Base-by-base conservation (phyloP, 495 filamentous ascomycete species). In the Staphylotrichum tortipilum region DNA sequence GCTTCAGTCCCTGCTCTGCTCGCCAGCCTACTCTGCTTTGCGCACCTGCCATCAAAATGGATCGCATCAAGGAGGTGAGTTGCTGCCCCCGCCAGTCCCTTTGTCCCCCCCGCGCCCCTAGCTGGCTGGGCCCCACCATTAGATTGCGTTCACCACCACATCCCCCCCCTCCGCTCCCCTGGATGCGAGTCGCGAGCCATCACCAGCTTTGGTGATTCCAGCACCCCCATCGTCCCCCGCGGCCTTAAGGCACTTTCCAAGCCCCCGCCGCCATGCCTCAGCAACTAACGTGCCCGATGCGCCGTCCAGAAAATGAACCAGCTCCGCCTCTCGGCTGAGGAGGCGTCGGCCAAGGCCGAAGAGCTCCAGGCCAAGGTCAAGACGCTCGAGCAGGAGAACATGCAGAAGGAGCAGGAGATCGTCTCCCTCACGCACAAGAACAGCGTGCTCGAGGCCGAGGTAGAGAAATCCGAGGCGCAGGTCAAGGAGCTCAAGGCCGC, bases 331-430 rank as follows among this genome's bases (percentile, higher is more conserved):
- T 89, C 96, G 81, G 86, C 88, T 57, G 92, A 98, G 61, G 83
- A 88, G 58, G 78, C 85, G 44, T 62, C 81, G 50, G 65, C 73
- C 61, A 83, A 89, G 73, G 83, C 81, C 59, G 91, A 95, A 60
- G 91, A 96, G 68, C 81, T 94, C 57, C 78, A 89, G 73, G 57
- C 69, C 65, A 86, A 85, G 70, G 80, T 96, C 70, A 96, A 96
- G 75, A 71, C 68, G 18, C 78, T 98, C 51, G 89, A 98, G 72
- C 86, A 95, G 67, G 91, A 96, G 74, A 97, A 89, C 66, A 79
- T 94, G 35, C 69, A 83, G 50, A 97, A 98, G 77, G 92, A 97
- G 71, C 91, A 98, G 68, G 91, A 97, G 69, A 94, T 98, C 64
- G 88, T 83, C 49, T 98, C 92, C 23, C 83, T 98, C 49, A 78